Conservation (phyloP, 805 yeast species). For the Diddensiella transvaalensis region DNA sequence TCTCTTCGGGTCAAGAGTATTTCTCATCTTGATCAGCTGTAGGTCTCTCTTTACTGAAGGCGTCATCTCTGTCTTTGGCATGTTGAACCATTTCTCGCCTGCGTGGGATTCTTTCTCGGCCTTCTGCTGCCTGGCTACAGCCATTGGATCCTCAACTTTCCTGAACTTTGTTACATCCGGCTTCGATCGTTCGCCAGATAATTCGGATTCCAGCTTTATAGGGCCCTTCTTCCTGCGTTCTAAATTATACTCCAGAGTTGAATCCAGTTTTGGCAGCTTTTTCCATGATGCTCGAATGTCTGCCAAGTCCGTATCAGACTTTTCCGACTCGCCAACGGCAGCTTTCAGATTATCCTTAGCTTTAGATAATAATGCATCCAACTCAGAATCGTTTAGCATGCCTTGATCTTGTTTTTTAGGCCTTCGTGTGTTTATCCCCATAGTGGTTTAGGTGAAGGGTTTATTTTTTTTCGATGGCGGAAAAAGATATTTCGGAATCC, state of each 20-base stretch:
- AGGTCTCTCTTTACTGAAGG: conserved; percentile 72
- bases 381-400: conserved; percentile 7
- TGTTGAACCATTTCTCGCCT: conserved; percentile 72
- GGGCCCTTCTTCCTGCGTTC: conserved; percentile 5
- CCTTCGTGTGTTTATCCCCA: too few species aligned
- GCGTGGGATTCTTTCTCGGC: conserved; percentile 35
- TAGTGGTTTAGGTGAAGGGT: too few species aligned
- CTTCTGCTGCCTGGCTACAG: conserved; percentile 27
- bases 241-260: conserved; percentile 3
- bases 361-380: conserved; percentile 15
- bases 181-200: neutral
- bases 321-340: neutral
- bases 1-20: conserved; percentile 90
- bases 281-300: conserved; percentile 15
- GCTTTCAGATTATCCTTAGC: conserved; percentile 18
- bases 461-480: too few species aligned
- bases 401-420: too few species aligned
- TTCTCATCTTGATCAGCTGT: conserved; percentile 74
- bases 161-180: conserved; percentile 19
- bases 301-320: neutral
- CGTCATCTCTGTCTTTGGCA: conserved; percentile 74
- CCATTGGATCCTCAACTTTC: conserved; percentile 30
- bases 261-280: conserved; percentile 19
- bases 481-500: too few species aligned
- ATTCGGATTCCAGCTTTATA: conserved; percentile 4